Conservation (phyloP, 2,329 filamentous ascomycete species). For the Pseudohalonectria lignicola region DNA sequence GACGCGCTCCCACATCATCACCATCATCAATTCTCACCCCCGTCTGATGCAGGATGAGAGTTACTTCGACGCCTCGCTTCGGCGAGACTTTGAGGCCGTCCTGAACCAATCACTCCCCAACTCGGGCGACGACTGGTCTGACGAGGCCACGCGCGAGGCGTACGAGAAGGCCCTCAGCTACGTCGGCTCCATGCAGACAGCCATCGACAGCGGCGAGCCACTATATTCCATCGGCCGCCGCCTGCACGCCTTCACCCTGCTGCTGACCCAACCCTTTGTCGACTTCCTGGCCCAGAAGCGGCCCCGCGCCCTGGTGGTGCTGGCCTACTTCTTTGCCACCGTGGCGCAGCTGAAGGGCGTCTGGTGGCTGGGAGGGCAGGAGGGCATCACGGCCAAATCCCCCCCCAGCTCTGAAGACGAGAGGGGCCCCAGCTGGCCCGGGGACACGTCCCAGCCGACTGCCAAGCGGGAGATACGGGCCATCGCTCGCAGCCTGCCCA, state of each 20-base stretch:
- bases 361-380: conserved; percentile 14
- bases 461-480: conserved; percentile 15
- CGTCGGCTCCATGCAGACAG: conserved; percentile 13
- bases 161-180: conserved; percentile 17
- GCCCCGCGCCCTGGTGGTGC: conserved; percentile 13
- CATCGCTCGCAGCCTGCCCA: conserved; percentile 10
- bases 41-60: too few relatives aligned
- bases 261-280: conserved; percentile 12
- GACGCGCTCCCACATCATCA: too few relatives aligned
- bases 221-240: conserved; percentile 15
- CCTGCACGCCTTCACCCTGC: conserved; percentile 14
- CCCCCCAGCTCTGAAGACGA: not conserved
- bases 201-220: conserved; percentile 17
- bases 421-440: too few relatives aligned
- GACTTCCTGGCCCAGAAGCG: conserved; percentile 11
- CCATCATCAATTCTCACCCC: too few relatives aligned
- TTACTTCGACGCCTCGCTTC: too few relatives aligned
- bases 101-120: too few relatives aligned
- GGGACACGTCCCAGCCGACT: too few relatives aligned
- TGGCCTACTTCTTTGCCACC: conserved; percentile 15
- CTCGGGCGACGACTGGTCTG: too few relatives aligned
- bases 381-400: conserved; percentile 1
- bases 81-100: too few relatives aligned
- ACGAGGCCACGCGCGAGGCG: too few relatives aligned
- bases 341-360: conserved; percentile 11